Conservation (phyloP, 2,329 filamentous ascomycete genomes). For the Coniochaeta sp. region DNA sequence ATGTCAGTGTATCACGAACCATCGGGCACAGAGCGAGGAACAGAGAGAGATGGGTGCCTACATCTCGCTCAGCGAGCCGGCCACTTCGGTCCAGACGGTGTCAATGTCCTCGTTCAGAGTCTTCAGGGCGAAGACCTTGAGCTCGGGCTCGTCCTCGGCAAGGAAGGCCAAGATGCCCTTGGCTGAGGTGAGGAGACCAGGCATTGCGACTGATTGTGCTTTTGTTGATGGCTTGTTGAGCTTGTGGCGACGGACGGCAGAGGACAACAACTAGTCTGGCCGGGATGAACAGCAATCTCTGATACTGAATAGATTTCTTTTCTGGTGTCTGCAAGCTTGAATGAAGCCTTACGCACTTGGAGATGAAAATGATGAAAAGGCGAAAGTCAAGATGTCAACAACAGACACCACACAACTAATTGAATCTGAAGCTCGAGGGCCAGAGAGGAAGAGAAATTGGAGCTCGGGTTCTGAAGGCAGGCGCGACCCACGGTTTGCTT, state of each 20-base stretch:
- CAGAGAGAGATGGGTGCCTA: constrained; percentile 30
- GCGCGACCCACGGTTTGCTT: neutral
- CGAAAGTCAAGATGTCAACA: neutral
- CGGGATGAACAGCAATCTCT: no score
- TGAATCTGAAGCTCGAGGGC: neutral
- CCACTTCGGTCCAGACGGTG: constrained; percentile 95
- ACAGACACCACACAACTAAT: no score
- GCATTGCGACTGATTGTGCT: constrained; percentile 50
- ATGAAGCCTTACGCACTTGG: neutral
- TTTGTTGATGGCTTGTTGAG: neutral
- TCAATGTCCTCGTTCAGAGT: constrained; percentile 95
- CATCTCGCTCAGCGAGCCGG: constrained; percentile 88
- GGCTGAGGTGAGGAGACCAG: constrained; percentile 86
- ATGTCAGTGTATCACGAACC: neutral
- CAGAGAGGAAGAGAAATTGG: neutral
- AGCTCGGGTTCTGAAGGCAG: neutral
- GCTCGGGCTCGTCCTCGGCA: constrained; percentile 85
- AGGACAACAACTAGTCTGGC: neutral
- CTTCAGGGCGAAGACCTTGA: constrained; percentile 91
- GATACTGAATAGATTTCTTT: no score
- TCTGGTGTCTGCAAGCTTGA: neutral
- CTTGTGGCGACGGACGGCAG: neutral
- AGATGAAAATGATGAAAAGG: neutral
- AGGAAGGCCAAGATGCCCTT: constrained; percentile 76
- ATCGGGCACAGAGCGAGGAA: constrained; percentile 4